Conservation (phyloP, 352 stramenopile species). For the Globisporangium spiculum region DNA sequence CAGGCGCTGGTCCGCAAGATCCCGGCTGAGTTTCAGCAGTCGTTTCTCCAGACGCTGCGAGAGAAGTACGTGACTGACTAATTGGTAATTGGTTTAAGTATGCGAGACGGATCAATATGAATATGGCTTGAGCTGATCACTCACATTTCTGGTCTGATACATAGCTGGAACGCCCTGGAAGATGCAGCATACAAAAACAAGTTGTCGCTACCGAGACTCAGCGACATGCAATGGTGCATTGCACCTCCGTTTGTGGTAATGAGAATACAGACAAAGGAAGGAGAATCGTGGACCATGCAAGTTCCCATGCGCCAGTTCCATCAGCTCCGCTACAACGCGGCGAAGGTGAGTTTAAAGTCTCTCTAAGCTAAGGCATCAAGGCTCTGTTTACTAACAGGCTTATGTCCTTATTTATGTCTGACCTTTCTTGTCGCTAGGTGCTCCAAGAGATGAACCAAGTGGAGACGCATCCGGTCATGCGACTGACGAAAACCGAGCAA, state of each 20-base stretch:
- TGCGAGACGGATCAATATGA: not conserved
- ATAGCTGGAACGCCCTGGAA: conserved; percentile 32
- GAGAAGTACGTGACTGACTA: conserved; percentile 17
- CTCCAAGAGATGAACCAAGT: conserved; percentile 76
- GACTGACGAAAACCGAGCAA: conserved; percentile 48
- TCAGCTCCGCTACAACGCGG: conserved; percentile 67
- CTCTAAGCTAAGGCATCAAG: not conserved
- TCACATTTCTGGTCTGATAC: not conserved
- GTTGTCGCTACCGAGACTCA: conserved; percentile 35
- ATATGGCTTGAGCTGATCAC: not conserved
- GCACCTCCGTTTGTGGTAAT: conserved; percentile 32
- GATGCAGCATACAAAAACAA: conserved; percentile 1
- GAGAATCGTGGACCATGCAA: conserved; percentile 36
- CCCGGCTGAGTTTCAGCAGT: conserved; percentile 35
- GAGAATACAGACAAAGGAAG: conserved; percentile 51
- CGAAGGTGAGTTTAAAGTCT: conserved; percentile 28
- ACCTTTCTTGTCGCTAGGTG: conserved; percentile 23
- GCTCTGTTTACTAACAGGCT: not conserved
- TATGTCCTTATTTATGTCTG: not conserved
- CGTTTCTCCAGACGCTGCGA: conserved; percentile 41
- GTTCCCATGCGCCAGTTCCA: conserved; percentile 69
- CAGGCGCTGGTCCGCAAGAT: conserved; percentile 36
- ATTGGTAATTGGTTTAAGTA: not conserved
- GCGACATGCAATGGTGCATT: conserved; percentile 33
- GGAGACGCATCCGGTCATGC: conserved; percentile 77